Evolutionary conservation across 176 grass and related monocot species (phyloP).

Genomic region (Areca catechu): DNA sequence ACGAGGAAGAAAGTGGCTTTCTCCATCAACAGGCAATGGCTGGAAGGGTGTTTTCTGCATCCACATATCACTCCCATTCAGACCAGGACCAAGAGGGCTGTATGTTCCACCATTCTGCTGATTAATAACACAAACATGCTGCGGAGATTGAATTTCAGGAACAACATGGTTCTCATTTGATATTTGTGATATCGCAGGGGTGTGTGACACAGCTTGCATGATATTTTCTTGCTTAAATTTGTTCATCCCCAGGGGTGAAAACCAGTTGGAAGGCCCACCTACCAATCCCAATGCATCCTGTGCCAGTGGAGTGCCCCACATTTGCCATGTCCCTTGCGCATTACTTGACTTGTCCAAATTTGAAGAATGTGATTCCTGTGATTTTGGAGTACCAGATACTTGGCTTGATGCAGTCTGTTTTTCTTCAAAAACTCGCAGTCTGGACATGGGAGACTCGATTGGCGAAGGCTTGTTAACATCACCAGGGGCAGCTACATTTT

Average conservation of each 20-base stretch:
- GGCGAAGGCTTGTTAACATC: slow-evolving; percentile 55
- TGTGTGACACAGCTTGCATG: background rate
- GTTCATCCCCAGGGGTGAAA: slow-evolving; percentile 29
- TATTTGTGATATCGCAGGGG: slow-evolving; percentile 5
- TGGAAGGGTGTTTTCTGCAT: slow-evolving; percentile 42
- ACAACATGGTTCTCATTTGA: slow-evolving; percentile 1
- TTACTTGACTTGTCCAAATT: slow-evolving; percentile 33
- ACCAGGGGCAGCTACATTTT: slow-evolving; percentile 8
- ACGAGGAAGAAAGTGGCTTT: slow-evolving; percentile 51
- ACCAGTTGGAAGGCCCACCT: slow-evolving; percentile 51
- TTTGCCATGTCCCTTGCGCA: slow-evolving; percentile 72
- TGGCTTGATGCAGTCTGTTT: slow-evolving; percentile 26
- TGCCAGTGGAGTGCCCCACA: slow-evolving; percentile 74
- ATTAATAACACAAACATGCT: slow-evolving; percentile 16
- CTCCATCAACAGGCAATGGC: slow-evolving; percentile 39
- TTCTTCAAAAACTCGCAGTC: slow-evolving; percentile 43
- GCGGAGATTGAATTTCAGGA: slow-evolving; percentile 1
- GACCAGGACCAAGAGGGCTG: slow-evolving; percentile 19
- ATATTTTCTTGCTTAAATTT: slow-evolving; percentile 27
- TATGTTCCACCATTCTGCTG: slow-evolving; percentile 42
- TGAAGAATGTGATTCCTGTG: slow-evolving; percentile 25
- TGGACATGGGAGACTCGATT: slow-evolving; percentile 69
- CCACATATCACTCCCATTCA: slow-evolving; percentile 41
- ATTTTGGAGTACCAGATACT: slow-evolving; percentile 15
- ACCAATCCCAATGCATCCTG: slow-evolving; percentile 60